Evolutionary conservation across 129 eudicot genomes (phyloP).

Genomic region (Erigeron canadensis): DNA sequence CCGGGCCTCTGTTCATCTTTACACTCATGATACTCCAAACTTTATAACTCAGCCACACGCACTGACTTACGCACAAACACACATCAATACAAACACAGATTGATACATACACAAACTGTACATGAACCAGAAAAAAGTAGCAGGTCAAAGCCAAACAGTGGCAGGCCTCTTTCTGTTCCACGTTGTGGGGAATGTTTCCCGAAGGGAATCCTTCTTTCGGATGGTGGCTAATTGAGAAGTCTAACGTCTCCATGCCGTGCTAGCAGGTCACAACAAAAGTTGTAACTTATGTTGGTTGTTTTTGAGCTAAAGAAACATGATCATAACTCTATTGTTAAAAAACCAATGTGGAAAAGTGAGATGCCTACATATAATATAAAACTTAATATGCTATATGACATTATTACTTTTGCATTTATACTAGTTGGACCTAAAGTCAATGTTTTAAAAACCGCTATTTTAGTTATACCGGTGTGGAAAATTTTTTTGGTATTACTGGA

Average conservation of each 20-base stretch:
- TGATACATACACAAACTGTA: conserved; percentile 21
- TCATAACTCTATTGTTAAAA: conserved; percentile 22
- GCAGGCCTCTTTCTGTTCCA: conserved; percentile 53
- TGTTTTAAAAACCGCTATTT: too few relatives aligned
- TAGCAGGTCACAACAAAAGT: conserved; percentile 17
- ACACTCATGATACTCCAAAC: conserved; percentile 38
- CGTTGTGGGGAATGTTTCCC: conserved; percentile 40
- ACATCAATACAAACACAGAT: conserved; percentile 2
- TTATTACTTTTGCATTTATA: conserved; percentile 9
- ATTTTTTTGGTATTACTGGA: too few relatives aligned
- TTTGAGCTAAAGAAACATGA: conserved; percentile 24
- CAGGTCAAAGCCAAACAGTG: conserved; percentile 76
- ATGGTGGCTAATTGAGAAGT: conserved; percentile 31
- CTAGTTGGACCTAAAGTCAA: not conserved
- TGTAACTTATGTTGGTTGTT: conserved; percentile 36
- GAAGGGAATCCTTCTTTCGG: conserved; percentile 41
- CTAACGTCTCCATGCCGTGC: conserved; percentile 23
- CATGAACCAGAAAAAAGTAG: conserved; percentile 29
- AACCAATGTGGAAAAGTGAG: conserved; percentile 27
- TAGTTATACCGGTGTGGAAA: too few relatives aligned
- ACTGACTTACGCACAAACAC: conserved; percentile 24
- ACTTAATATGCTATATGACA: conserved; percentile 15
- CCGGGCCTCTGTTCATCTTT: conserved; percentile 29
- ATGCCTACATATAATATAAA: conserved; percentile 17
- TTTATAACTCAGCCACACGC: conserved; percentile 18